Evolutionary conservation across 805 yeast species (phyloP), one percentile per base, ranked within the genome.

Genomic region (Komagataella kurtzmanii): DNA sequence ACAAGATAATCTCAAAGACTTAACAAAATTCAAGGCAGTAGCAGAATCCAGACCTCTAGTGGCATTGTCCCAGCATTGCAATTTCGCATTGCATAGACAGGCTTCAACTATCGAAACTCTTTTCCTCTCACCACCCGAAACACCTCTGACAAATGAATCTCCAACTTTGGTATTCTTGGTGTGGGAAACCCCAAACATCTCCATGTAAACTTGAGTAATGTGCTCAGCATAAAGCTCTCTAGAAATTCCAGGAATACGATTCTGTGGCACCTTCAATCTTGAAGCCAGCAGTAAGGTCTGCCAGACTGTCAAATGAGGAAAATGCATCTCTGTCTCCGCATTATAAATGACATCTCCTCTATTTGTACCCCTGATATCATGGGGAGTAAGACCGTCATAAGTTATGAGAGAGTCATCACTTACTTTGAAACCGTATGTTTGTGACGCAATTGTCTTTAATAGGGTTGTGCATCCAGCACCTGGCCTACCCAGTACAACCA

Each of bases 31-130:
- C 55, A 76, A 65, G 10, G 83, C 82, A 44, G 82, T 77, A 19
- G 83, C 81, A 17, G 84, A 70, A 67, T 79, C 84, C 62, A 79
- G 70, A 56, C 84, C 84, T 70, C 83, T 74, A 14, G 84, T 79
- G n/a, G 83, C 76, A 55, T 79, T 79, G 69, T 79, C 79, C 77
- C 77, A 75, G 62, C 77, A 74, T 57, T 72, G 76, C 45, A 75
- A 56, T 53, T 65, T 66, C 30, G 82, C 75, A 54, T 79, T 80
- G 50, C 71, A 62, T 24, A 70, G 58, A 14, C 73, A 59, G 48
- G 52, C 73, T 58, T 77, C 81, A 43, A 78, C 78, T 55, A 76
- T 73, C 17, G 79, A 72, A 19, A 76, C 80, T 59, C 81, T 70
- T 63, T 76, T 77, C 54, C 80, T 63, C 58, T 77, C 81, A 64